Percentiles rank a stretch among this genome's conserved stretches.
Evolutionary conservation across 495 filamentous ascomycete genomes (phyloP).

Genomic region (Lichenothelia convexa): DNA sequence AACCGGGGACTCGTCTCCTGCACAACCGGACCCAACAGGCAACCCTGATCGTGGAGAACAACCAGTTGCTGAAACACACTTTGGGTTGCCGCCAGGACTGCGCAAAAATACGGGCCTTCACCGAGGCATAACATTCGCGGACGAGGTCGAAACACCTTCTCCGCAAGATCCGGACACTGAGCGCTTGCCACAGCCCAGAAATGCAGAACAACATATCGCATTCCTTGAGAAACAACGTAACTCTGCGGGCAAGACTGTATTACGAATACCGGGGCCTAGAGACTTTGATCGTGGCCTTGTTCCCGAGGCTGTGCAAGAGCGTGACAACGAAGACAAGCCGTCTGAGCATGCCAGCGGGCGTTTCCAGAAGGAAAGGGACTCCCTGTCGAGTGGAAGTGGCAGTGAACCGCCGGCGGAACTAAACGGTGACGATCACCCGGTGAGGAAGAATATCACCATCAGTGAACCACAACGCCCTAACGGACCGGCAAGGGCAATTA

Average conservation of each 20-base stretch:
- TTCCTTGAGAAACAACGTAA: conserved; percentile 75
- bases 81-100: not conserved
- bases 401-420: conserved; percentile 12
- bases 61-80: not conserved
- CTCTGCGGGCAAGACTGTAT: conserved; percentile 44
- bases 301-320: conserved; percentile 42
- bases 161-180: conserved; percentile 18
- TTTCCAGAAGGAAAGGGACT: not conserved
- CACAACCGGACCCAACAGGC: not conserved
- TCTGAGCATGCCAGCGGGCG: not conserved
- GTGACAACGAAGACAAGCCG: conserved; percentile 17
- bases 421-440: conserved; percentile 19
- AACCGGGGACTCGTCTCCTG: conserved; percentile 1
- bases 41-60: no score
- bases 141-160: conserved; percentile 35
- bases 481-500: not conserved
- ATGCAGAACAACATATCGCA: conserved; percentile 62
- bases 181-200: conserved; percentile 32
- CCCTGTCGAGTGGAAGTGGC: conserved; percentile 3
- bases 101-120: conserved; percentile 9
- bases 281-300: conserved; percentile 66
- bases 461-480: conserved; percentile 24
- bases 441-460: conserved; percentile 29
- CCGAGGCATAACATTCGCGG: conserved; percentile 42
- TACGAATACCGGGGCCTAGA: conserved; percentile 73